Evolutionary conservation across 768 basidiomycete genomes (phyloP), one percentile per base, ranked within the genome.

Genomic region (Tephrocybe sp.): DNA sequence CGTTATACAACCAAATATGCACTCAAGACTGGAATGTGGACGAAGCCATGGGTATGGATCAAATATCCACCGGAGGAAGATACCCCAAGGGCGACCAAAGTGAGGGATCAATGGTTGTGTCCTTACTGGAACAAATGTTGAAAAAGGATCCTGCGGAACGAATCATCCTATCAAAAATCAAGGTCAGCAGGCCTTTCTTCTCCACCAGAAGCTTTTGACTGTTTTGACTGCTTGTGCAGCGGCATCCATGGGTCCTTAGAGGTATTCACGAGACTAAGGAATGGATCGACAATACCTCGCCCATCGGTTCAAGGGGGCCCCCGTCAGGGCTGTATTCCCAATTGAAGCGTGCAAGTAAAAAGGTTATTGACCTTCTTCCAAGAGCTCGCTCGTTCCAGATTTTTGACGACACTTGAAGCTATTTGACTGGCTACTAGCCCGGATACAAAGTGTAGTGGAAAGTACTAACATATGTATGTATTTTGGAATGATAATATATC

Each of bases 1-100:
- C 68, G 46, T 54, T 78, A 21, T 73, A 75, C 55, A 63, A 71
- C 42, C 64, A 69, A 51, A 76, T 78, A 20, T 70, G 72, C 52
- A 72, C 67, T 18, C 64, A 69, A 43, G 74, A 76, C 53, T 77
- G 74, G 72, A 46, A 53, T 2, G 66, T 66, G 5, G 69, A 67
- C 14, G 64, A 70, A 18, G 65, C 55, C 6, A 76, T 78, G 71
- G 71, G 72, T 18, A 62, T 60, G 11, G 74, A 77, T 32, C 54
- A 48, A 9, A 36, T 72, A 7, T 54, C 55, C 12, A 72, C 73
- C 20, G 71, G 68, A 2, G 74, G 71, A 43, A 60, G 68, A 50
- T 65, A 64, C 56, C 69, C 69, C 8, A 54, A 54, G 47, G 64
- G 69, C 42, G 36, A 45, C 6, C 50, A 58, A 18, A 63, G 56